Evolutionary conservation across 2,329 filamentous ascomycete species (phyloP).

Genomic region (Epichloe elymi): DNA sequence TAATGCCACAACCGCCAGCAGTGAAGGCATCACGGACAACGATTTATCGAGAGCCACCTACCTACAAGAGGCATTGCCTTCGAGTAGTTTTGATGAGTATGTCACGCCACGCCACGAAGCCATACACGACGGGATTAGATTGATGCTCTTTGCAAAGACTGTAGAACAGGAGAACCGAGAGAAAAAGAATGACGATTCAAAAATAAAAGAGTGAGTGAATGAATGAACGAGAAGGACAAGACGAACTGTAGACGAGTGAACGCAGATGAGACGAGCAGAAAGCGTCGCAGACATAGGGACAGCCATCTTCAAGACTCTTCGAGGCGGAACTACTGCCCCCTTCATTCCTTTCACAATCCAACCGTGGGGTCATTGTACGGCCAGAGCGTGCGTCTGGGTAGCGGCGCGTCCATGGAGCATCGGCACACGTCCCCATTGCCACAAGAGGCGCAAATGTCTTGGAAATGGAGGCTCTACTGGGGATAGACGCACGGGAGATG

Average conservation of each 20-base stretch:
- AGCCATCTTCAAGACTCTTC: conserved; percentile 18
- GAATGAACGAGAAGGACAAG: neutral
- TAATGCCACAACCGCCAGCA: conserved; percentile 13
- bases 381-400: neutral
- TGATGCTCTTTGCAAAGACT: neutral
- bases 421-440: conserved; percentile 13
- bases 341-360: conserved; percentile 23
- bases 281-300: conserved; percentile 6
- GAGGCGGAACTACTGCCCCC: conserved; percentile 18
- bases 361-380: conserved; percentile 11
- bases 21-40: conserved; percentile 15
- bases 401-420: conserved; percentile 3
- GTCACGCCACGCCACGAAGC: neutral
- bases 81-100: neutral
- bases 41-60: neutral
- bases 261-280: conserved; percentile 3
- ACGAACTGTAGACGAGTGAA: conserved; percentile 1
- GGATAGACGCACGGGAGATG: conserved; percentile 7
- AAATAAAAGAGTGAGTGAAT: conserved; percentile 1
- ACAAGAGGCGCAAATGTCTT: conserved; percentile 20
- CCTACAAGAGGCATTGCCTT: neutral
- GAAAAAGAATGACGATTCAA: neutral
- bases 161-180: neutral
- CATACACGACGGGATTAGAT: neutral
- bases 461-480: conserved; percentile 4